A percentile compares a stretch with the other conserved stretches of the same genome.
Conservation (phyloP, 2,329 filamentous ascomycete genomes). For the Fusarium veterinarium region DNA sequence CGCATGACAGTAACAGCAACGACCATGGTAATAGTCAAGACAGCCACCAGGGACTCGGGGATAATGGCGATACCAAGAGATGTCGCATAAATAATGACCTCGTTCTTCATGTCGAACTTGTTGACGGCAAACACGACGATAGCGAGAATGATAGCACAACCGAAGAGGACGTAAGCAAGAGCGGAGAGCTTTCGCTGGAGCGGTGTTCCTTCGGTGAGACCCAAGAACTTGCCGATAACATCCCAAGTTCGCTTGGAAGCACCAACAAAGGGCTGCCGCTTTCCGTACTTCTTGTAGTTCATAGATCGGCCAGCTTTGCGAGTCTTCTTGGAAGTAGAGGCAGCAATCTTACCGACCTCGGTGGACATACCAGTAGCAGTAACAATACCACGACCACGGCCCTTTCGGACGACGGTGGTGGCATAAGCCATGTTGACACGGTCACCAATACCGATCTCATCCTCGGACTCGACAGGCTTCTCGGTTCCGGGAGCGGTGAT, state of each 20-base stretch:
- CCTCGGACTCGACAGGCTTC: constrained; percentile 56
- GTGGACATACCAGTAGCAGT: constrained; percentile 78
- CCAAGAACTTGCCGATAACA: constrained; percentile 68
- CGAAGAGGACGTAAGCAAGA: constrained; percentile 81
- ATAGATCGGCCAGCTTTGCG: constrained; percentile 66
- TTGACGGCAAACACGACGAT: constrained; percentile 70
- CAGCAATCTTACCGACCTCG: constrained; percentile 77
- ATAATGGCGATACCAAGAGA: constrained; percentile 72
- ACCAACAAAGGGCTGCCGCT: constrained; percentile 61
- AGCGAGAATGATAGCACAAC: constrained; percentile 70
- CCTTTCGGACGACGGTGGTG: constrained; percentile 78
- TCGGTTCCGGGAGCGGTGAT: constrained; percentile 59
- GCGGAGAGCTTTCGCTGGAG: constrained; percentile 82
- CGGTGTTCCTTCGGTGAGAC: constrained; percentile 75
- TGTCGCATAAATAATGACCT: constrained; percentile 69
- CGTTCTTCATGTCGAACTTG: constrained; percentile 61
- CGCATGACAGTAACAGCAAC: constrained; percentile 73
- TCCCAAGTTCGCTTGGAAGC: constrained; percentile 60
- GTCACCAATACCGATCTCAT: constrained; percentile 74
- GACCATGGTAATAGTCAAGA: constrained; percentile 77
- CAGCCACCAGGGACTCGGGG: constrained; percentile 73
- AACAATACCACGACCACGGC: constrained; percentile 78
- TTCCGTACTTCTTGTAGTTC: constrained; percentile 66
- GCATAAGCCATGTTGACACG: constrained; percentile 81
- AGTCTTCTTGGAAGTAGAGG: constrained; percentile 63